Conservation (phyloP, 2,329 filamentous ascomycete species). For the Metarhizium guizhouense region DNA sequence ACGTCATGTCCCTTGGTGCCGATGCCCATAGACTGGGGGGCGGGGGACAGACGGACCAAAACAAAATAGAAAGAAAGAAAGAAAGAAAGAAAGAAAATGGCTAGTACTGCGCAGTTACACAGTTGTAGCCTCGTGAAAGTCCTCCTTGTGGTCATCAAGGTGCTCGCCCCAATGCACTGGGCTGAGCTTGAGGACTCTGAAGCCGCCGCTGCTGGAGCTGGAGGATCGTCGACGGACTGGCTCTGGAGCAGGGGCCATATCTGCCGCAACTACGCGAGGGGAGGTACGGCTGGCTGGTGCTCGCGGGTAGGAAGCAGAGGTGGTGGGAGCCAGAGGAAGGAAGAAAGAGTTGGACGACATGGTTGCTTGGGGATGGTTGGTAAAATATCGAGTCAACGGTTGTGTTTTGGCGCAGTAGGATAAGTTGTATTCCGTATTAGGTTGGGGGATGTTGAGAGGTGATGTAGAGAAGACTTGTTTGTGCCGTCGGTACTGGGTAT, state of each 20-base stretch:
- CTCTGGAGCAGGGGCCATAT: slow-evolving; percentile 13
- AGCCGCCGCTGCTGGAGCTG: slow-evolving; percentile 31
- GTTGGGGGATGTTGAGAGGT: not conserved
- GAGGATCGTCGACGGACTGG: slow-evolving; percentile 39
- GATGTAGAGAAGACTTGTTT: not conserved
- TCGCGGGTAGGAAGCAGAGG: slow-evolving; percentile 46
- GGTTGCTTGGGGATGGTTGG: not conserved
- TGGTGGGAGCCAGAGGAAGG: slow-evolving; percentile 50
- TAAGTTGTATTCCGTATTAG: not conserved
- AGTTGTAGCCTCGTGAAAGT: slow-evolving; percentile 40
- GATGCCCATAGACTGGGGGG: no score
- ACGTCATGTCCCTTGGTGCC: not conserved
- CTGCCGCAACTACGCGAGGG: slow-evolving; percentile 10
- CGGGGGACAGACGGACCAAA: not conserved
- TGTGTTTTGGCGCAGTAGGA: no score
- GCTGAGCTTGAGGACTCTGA: slow-evolving; percentile 53
- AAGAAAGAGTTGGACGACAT: slow-evolving; percentile 26
- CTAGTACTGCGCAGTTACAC: slow-evolving; percentile 20
- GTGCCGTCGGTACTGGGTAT: not conserved
- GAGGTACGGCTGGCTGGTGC: slow-evolving; percentile 21
- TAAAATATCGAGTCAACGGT: not conserved
- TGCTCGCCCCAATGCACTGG: slow-evolving; percentile 57
- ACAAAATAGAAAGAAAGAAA: not conserved
- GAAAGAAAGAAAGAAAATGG: not conserved
- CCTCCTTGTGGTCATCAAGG: slow-evolving; percentile 44